These are phyloP conservation scores for Alternaria gaisen DNA, from an alignment of 2,329 filamentous ascomycete species.

Conservation along the genomic window DNA sequence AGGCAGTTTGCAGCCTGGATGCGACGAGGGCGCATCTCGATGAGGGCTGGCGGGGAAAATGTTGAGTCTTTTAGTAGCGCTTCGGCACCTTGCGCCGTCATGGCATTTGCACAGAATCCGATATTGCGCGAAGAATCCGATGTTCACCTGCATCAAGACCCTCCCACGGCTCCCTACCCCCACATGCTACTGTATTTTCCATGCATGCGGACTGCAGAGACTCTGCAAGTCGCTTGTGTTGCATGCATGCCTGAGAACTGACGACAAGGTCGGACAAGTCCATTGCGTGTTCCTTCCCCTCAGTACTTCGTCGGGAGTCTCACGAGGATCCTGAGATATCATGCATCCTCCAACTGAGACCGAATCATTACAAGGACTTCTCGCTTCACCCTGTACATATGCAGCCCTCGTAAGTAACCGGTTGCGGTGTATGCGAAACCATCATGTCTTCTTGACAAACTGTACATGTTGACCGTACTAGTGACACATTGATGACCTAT, in stretches of 20 bases:
- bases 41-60: constrained; percentile 4
- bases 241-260: neutral
- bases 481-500: neutral
- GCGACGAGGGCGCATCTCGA: neutral
- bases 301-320: neutral
- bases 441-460: neutral
- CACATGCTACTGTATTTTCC: neutral
- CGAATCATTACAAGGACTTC: neutral
- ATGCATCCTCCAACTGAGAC: neutral
- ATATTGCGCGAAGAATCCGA: constrained; percentile 20
- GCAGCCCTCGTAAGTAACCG: neutral
- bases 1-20: neutral
- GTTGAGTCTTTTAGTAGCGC: constrained; percentile 3
- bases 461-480: neutral
- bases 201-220: neutral
- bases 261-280: neutral
- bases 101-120: constrained; percentile 20
- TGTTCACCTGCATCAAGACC: constrained; percentile 6
- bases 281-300: neutral
- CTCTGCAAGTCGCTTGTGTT: neutral
- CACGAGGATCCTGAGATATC: neutral
- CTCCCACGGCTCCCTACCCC: constrained; percentile 8
- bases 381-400: neutral
- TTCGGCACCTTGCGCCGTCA: constrained; percentile 9
- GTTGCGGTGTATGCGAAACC: neutral